These are phyloP conservation scores for Colletotrichum sp. DNA, from an alignment of 2,329 filamentous ascomycete species.

Conservation along the genomic window DNA sequence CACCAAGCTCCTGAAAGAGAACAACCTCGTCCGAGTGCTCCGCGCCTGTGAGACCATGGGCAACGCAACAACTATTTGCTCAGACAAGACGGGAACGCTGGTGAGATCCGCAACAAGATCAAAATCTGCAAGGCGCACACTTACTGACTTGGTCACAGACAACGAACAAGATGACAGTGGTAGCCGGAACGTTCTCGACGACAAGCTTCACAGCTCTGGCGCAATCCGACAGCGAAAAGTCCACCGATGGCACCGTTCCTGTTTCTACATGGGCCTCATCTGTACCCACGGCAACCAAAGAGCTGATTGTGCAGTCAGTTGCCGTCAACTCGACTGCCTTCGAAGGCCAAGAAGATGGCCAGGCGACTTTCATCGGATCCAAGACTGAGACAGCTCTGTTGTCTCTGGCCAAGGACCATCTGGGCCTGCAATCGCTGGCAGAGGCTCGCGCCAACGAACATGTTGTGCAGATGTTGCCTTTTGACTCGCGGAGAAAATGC, in stretches of 20 bases:
- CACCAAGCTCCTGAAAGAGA: conserved; percentile 72
- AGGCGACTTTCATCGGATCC: conserved; percentile 55
- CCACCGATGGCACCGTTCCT: conserved; percentile 35
- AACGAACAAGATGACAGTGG: conserved; percentile 77
- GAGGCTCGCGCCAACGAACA: conserved; percentile 51
- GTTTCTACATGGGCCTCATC: conserved; percentile 25
- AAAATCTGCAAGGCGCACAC: not conserved
- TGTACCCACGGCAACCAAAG: conserved; percentile 30
- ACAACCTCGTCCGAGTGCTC: conserved; percentile 71
- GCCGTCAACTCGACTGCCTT: conserved; percentile 65
- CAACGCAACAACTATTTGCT: conserved; percentile 77
- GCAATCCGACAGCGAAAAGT: conserved; percentile 65
- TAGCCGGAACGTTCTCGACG: conserved; percentile 65
- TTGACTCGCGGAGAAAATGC: conserved; percentile 60
- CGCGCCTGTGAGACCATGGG: conserved; percentile 77
- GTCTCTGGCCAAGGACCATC: conserved; percentile 52
- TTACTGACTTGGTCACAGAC: conserved; percentile 24
- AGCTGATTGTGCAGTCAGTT: conserved; percentile 46
- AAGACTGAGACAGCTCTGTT: conserved; percentile 63
- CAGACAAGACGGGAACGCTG: conserved; percentile 74
- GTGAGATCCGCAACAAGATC: not conserved
- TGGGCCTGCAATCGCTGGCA: conserved; percentile 52
- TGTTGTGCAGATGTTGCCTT: conserved; percentile 55
- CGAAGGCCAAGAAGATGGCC: conserved; percentile 53
- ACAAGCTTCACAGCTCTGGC: conserved; percentile 40